Evolutionary conservation across 1,284 basidiomycete genomes (phyloP), one percentile per base, ranked within the genome.

Genomic region (Marasmius sp.): DNA sequence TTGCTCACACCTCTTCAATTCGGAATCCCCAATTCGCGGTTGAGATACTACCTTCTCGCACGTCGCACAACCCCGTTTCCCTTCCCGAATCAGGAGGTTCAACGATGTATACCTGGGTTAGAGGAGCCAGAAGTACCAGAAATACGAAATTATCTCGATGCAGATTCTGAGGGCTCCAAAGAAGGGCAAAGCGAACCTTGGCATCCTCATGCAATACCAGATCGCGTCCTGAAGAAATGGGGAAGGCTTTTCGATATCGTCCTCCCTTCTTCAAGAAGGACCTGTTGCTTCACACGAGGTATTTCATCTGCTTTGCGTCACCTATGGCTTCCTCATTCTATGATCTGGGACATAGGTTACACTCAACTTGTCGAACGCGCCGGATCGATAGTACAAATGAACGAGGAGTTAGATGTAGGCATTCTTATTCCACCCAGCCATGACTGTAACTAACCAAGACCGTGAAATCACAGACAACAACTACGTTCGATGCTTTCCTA

Each of bases 211-310:
- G 72, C 68, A 18, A 78, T 92, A 11, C 81, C 87, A 2, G 84
- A 88, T 60, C 84, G 81, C 58, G 79, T 90, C n/a, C 73, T 93
- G 10, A 67, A 74, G 65, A 91, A 88, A 72, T 92, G 91, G 88
- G 91, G 90, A 0, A 77, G 86, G 27, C 72, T 92, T 27, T 92
- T 92, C 68, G 91, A 93, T 66, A 91, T 93, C 53, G 87, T 91
- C 9, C 70, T 83, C 8, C 89, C 89, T 0, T 85, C 83, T 5
- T 75, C 83, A n/a, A 72, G 71, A 49, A 75, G 88, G 56, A 85
- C 84, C 1, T 92, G 91, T 66, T 93, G 91, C 71, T 93, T 93
- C 68, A 93, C 91, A 18, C 75, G 91, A 75, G 89, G 90, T 90
- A 65, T 5, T 27, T 12, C 20, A 14, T 27, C 37, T 37, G 14